phyloP scores from a whole-genome alignment of 495 filamentous ascomycete species.

The Extremus antarcticus region DNA sequence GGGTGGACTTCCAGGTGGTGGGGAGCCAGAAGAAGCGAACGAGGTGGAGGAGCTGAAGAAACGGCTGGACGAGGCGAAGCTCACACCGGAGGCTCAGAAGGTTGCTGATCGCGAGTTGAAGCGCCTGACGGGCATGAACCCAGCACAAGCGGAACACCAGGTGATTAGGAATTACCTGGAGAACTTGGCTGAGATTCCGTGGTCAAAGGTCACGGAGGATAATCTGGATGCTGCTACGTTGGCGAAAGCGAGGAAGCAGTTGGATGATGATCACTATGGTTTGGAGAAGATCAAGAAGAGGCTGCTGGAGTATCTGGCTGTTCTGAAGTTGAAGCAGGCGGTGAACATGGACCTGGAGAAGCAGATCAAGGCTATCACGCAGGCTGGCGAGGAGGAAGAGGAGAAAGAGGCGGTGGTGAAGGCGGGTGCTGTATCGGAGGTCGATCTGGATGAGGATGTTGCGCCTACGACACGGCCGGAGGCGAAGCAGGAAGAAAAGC shows the following conservation, averaged over 20 bases:
- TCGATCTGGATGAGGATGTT: slow-evolving; percentile 21
- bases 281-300: slow-evolving; percentile 96
- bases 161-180: slow-evolving; percentile 92
- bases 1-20: slow-evolving; percentile 33
- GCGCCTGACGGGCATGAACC: slow-evolving; percentile 86
- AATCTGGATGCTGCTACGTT: slow-evolving; percentile 76
- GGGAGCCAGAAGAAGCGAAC: slow-evolving; percentile 51
- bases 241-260: slow-evolving; percentile 67
- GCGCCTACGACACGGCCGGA: slow-evolving; percentile 13
- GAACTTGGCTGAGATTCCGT: slow-evolving; percentile 88
- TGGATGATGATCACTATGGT: slow-evolving; percentile 95
- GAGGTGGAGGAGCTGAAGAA: slow-evolving; percentile 90
- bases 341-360: slow-evolving; percentile 70
- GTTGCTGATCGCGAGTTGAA: slow-evolving; percentile 83
- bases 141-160: slow-evolving; percentile 87
- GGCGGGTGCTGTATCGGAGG: not conserved
- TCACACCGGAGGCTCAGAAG: slow-evolving; percentile 67
- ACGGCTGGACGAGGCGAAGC: slow-evolving; percentile 66
- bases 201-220: slow-evolving; percentile 78
- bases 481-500: slow-evolving; percentile 43
- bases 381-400: slow-evolving; percentile 11
- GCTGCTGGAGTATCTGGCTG: slow-evolving; percentile 88
- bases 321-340: slow-evolving; percentile 84
- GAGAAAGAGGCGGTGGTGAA: slow-evolving; percentile 7
- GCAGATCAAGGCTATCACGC: slow-evolving; percentile 43